Base-by-base conservation (phyloP, 768 basidiomycete genomes). In the Lentinula lateritia region DNA sequence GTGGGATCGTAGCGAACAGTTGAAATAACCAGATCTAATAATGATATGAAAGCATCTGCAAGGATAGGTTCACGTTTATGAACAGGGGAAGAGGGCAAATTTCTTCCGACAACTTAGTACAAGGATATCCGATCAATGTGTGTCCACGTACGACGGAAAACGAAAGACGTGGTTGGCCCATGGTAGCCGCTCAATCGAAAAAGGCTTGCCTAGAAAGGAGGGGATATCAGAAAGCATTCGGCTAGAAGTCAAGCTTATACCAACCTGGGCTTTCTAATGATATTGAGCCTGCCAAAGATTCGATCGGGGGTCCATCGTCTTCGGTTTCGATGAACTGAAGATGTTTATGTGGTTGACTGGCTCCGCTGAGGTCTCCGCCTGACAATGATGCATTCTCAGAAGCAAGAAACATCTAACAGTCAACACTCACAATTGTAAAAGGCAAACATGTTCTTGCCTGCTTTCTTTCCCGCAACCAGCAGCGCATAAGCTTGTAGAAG, bases 301-400 rank as follows among this genome's bases (percentile, higher is more conserved):
- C 94, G 28, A 95, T 79, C 0, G 95, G 95, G 13, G 91, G 89
- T 1, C 85, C 89, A 36, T 78, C 72, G 43, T 75, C 76, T 9
- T 81, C 81, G 16, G 84, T 69, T 38, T 92, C 88, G 38, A 95
- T 73, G 64, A 95, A 88, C 71, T 96, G 94, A n/a, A 95, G 65
- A 70, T 97, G 95, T 68, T 95, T 93, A 74, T 95, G 93, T 2
- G 82, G 78, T 74, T 97, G 95, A 70, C 92, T 94, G 10, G 95
- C 93, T 32, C 94, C 94, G 61, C 90, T 92, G 58, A 79, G 77
- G 34, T 84, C 78, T 6, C 92, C 92, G 66, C 90, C 91, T 92
- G 50, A 15, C n/a, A 16, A 23, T 16, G 20, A 12, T 16, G 15
- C 18, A 15, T 43, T 48, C 50, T 5, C 35, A 32, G 12, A 52